Conservation (phyloP, 2,329 filamentous ascomycete species). For the Delphinella strobiligena region DNA sequence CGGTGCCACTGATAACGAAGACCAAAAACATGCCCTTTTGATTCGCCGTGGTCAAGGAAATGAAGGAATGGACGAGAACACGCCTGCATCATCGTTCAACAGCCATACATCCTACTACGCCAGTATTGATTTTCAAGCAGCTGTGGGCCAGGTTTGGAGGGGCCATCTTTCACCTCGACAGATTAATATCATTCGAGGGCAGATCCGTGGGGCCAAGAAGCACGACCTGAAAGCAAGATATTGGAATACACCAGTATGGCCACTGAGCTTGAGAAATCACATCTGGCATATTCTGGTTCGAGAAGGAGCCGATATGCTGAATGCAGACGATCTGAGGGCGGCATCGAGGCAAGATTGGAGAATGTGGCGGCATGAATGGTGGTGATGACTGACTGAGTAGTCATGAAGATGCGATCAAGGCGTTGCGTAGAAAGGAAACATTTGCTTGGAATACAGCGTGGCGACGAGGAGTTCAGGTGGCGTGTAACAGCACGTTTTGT, state of each 20-base stretch:
- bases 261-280: constrained; percentile 38
- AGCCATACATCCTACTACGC: constrained; percentile 54
- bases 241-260: constrained; percentile 46
- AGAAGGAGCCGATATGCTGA: constrained; percentile 45
- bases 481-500: too few relatives aligned
- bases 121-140: constrained; percentile 42
- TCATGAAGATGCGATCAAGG: too few relatives aligned
- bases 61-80: constrained; percentile 24
- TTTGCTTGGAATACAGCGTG: too few relatives aligned
- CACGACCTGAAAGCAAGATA: constrained; percentile 44
- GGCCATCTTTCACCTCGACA: constrained; percentile 36
- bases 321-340: constrained; percentile 43
- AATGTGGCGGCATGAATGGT: constrained; percentile 12
- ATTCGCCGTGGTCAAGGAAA: constrained; percentile 35
- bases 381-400: background rate
- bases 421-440: background rate
- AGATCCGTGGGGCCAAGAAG: constrained; percentile 39
- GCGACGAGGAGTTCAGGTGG: too few relatives aligned
- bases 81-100: constrained; percentile 32
- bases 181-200: constrained; percentile 34
- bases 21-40: too few relatives aligned
- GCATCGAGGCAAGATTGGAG: constrained; percentile 39
- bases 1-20: background rate
- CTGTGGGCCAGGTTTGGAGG: constrained; percentile 37
- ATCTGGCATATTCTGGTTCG: constrained; percentile 42